Evolutionary conservation across 176 grass and related monocot species (phyloP), one percentile per base, ranked within the genome.

Genomic region (Metroxylon sagu): DNA sequence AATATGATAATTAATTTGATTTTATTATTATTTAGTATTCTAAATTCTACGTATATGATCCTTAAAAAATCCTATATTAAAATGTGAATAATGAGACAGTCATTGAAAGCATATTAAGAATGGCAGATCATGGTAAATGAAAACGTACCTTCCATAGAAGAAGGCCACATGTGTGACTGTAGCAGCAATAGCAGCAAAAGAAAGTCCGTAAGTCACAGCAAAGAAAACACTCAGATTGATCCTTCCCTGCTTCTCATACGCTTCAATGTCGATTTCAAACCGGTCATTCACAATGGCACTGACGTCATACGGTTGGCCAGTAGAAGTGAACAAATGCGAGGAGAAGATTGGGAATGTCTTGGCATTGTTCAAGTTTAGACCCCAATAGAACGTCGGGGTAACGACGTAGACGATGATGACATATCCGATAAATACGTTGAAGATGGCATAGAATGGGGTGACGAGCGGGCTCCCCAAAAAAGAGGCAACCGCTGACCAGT

Each of bases 301-400:
- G 43, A 89, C 79, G 4, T 89, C 70, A 21, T 95, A 95, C 0
- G 18, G 0, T 7, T 66, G 60, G n/a, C 90, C 90, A 4, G 73
- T 77, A 12, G 67, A 63, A 54, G 76, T 79, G 85, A 95, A 95
- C 14, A 95, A 60, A 60, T 84, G 57, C 1, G 79, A 81, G 29
- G 83, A 84, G 71, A 89, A 95, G 43, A 95, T 79, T 16, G 86
- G 90, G 61, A 95, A 95, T 12, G 77, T 82, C 68, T 71, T 81
- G 62, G 82, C 76, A 4, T 81, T 69, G 75, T 83, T 78, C 4
- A 85, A 65, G 68, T 95, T 50, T 43, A 83, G 31, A 0, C 83
- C 78, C 90, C 90, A 95, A 50, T 95, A 95, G 0, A 70, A 53
- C 3, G 62, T 48, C 4, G 90, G 90, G 16, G 79, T 26, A 6